Conservation (phyloP, 495 filamentous ascomycete species). For the Hyaloscypha bicolor region DNA sequence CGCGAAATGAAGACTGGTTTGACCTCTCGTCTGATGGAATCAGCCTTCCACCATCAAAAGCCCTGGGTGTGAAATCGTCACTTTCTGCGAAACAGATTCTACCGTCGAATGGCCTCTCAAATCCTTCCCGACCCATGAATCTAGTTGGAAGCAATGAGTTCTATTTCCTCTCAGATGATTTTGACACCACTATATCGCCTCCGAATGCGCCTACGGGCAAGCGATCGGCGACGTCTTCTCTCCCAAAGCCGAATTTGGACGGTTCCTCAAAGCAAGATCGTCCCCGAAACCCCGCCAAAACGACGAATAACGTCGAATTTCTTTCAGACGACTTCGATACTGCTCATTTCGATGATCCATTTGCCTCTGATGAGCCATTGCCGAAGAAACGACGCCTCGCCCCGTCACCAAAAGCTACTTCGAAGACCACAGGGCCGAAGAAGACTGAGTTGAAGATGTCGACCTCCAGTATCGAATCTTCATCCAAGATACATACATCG, state of each 20-base stretch:
- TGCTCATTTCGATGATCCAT: constrained; percentile 34
- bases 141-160: constrained; percentile 2
- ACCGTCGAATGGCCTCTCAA: neutral
- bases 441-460: constrained; percentile 23
- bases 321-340: constrained; percentile 53
- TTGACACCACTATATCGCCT: neutral
- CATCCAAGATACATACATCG: constrained; percentile 1
- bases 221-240: neutral
- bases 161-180: constrained; percentile 7
- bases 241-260: neutral
- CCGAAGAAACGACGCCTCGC: constrained; percentile 36
- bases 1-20: constrained; percentile 19
- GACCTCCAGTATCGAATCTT: constrained; percentile 33
- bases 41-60: neutral
- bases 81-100: constrained; percentile 4
- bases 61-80: neutral
- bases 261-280: neutral
- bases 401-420: constrained; percentile 20
- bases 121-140: neutral
- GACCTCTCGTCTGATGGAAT: constrained; percentile 20
- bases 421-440: constrained; percentile 18
- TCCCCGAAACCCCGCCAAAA: neutral
- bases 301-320: constrained; percentile 36
- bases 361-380: constrained; percentile 18
- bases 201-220: neutral